phyloP scores from a whole-genome alignment of 2,329 filamentous ascomycete species.

The Exophiala phaeomuriformis region DNA sequence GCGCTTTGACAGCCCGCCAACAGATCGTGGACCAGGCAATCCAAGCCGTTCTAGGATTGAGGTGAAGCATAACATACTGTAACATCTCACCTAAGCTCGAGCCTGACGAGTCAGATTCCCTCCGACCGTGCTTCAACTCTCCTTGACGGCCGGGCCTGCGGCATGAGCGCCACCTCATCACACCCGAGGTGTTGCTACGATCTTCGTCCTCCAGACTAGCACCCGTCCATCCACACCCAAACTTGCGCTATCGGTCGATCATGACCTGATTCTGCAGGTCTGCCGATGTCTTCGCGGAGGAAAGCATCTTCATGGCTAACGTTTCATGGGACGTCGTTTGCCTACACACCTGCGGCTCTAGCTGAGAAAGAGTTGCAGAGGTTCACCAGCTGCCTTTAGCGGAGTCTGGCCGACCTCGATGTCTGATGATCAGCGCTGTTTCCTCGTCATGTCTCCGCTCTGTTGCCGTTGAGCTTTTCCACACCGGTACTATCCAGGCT shows the following conservation, averaged over 20 bases:
- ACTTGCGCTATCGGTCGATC: conserved; percentile 19
- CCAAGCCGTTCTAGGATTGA: conserved; percentile 12
- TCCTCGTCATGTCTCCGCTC: no score
- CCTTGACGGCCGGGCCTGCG: no score
- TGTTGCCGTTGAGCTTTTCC: no score
- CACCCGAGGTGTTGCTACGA: neutral
- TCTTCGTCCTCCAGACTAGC: neutral
- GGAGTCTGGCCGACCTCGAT: no score
- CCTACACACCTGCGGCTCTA: no score
- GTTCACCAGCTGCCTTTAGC: no score
- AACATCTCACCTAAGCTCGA: neutral
- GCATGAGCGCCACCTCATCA: neutral
- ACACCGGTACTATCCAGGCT: no score
- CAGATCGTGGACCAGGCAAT: conserved; percentile 1
- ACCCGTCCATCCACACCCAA: neutral
- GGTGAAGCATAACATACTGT: neutral
- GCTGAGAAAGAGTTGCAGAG: no score
- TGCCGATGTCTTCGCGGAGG: neutral
- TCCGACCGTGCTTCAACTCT: neutral
- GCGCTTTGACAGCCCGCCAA: neutral
- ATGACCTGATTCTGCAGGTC: conserved; percentile 2
- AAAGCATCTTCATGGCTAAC: no score
- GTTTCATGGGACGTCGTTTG: no score
- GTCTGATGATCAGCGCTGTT: no score
- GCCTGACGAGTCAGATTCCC: conserved; percentile 6